Base-by-base conservation (phyloP, 2,329 filamentous ascomycete genomes). In the Arthrinium puccinioides region DNA sequence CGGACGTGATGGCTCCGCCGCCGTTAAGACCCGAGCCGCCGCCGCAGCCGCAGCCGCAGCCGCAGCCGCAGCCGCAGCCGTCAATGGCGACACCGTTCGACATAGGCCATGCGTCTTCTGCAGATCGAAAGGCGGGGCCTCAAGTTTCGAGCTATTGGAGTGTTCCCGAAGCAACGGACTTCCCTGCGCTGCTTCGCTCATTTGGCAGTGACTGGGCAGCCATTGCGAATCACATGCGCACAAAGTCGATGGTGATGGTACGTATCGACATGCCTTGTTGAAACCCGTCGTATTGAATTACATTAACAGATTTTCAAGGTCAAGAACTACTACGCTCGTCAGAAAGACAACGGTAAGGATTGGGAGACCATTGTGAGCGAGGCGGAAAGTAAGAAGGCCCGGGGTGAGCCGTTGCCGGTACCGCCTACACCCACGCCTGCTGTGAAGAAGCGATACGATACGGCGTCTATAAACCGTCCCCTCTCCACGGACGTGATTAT, bases 241-340 rank as follows among this genome's bases (percentile, higher is more conserved):
- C 84, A 5, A 90, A 90, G 62, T 90, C 86, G 14, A 74, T 82
- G 39, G 84, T 84, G n/a, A 92, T 92, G 86, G 86, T 85, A 68
- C 57, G 70, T 55, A 48, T 37, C 34, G 30, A 33, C 19, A 32
- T 29, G n/a, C 38, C 46, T 14, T 19, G 15, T 27, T 30, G 8
- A 8, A 28, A 26, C 14, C 15, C 21, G 13, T 20, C 14, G 20
- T 8, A 18, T 33, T 16, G 2, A 6, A 16, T 28, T 10, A 31
- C 16, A 19, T 39, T 40, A 29, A 52, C 49, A 57, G 49, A 47
- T 44, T 40, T 32, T 39, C 47, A 51, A 82, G 77, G 78, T 83
- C 18, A 82, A 82, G 50, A 84, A 84, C 50, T 83, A 80, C 50
- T 84, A 75, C 46, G 67, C 72, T 18, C 70, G 79, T 5, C 74